A percentile compares a stretch with the other conserved stretches of the same genome.
Evolutionary conservation across 176 grass and related monocot species (phyloP).

Genomic region (Raddia guianensis): DNA sequence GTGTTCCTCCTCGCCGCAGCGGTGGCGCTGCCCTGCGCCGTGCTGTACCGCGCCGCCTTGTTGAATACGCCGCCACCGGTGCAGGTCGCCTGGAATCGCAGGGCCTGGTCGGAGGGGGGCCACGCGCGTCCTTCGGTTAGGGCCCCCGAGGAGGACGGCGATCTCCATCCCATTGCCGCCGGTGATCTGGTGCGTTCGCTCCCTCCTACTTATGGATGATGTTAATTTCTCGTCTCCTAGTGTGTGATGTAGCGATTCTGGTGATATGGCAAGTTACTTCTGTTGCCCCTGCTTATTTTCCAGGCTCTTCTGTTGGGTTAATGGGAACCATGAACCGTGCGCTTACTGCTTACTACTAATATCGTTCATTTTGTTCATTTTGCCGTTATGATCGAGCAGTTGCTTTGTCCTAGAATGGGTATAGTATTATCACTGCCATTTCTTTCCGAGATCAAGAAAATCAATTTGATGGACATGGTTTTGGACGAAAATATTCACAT

Average conservation of each 20-base stretch:
- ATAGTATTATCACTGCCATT: not conserved
- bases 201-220: not conserved
- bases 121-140: not conserved
- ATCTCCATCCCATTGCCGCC: not conserved
- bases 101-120: not conserved
- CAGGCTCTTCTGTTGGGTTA: not conserved
- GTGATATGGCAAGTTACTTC: not conserved
- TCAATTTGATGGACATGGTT: not conserved
- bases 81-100: not conserved
- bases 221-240: not conserved
- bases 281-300: not conserved
- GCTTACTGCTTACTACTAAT: not conserved
- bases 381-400: not conserved
- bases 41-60: constrained; percentile 49
- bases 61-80: not conserved
- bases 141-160: constrained; percentile 26
- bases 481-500: constrained; percentile 7
- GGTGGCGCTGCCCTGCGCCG: constrained; percentile 47
- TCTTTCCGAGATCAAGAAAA: not conserved
- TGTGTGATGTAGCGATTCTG: not conserved
- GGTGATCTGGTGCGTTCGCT: constrained; percentile 42
- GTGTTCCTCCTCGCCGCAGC: constrained; percentile 43
- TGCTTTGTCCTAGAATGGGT: not conserved
- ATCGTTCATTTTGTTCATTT: not conserved
- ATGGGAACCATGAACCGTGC: not conserved